A percentile compares a stretch with the other conserved stretches of the same genome.
phyloP scores from a whole-genome alignment of 345 rosid genomes.

The Lumnitzera littorea region DNA sequence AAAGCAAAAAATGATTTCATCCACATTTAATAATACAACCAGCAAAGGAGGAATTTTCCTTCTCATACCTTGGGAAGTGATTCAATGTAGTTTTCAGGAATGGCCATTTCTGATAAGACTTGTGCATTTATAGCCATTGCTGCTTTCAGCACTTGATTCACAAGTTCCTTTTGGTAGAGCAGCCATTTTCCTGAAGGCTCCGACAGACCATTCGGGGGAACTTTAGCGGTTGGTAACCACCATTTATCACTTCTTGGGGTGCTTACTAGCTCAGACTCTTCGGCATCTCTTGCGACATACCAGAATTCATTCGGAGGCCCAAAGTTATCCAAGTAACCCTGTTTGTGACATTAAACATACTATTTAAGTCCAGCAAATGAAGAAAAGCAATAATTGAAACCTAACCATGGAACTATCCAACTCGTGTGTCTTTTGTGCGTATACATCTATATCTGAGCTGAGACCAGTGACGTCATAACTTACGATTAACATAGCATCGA shows the following conservation, averaged over 20 bases:
- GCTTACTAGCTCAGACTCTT: conserved; percentile 51
- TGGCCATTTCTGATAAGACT: conserved; percentile 81
- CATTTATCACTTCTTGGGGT: conserved; percentile 58
- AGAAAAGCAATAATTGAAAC: neutral
- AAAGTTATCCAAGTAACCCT: conserved; percentile 68
- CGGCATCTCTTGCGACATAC: conserved; percentile 55
- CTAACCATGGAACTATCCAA: no score
- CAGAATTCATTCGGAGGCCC: conserved; percentile 73
- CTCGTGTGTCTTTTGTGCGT: no score
- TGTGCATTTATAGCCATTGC: conserved; percentile 96
- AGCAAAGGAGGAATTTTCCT: neutral
- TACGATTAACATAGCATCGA: conserved; percentile 81
- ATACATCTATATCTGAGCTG: neutral
- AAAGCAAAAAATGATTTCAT: no score
- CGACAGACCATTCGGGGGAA: conserved; percentile 65
- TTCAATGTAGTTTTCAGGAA: conserved; percentile 86
- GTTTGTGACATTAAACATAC: conserved; percentile 10
- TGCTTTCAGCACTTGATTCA: conserved; percentile 92
- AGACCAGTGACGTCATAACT: conserved; percentile 12
- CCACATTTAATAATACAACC: no score
- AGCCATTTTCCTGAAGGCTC: conserved; percentile 55
- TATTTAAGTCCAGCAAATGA: neutral
- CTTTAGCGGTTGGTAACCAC: conserved; percentile 91
- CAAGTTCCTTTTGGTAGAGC: conserved; percentile 79
- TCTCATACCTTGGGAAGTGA: conserved; percentile 77